Evolutionary conservation across 768 basidiomycete genomes (phyloP), one percentile per base, ranked within the genome.

Genomic region (Mycena haematopus): DNA sequence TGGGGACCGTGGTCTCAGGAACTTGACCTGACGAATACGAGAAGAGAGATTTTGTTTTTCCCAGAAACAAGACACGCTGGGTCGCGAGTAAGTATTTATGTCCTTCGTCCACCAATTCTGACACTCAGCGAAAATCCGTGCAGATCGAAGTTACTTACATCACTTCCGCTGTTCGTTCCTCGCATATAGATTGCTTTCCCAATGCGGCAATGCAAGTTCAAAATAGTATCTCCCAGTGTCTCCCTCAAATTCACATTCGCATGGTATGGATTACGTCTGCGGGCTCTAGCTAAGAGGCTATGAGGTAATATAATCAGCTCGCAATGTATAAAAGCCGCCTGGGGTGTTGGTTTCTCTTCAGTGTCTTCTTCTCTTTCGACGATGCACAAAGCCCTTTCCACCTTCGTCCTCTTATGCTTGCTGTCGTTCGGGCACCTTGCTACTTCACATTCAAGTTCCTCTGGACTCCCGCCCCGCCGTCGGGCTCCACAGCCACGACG

Each of bases 151-250:
- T 52, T 35, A 11, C n/a, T n/a, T n/a, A n/a, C n/a, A n/a, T n/a
- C n/a, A 22, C 31, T n/a, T 2, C 11, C 29, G 21, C 50, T 54
- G 56, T 58, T 58, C 29, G 62, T 63, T 38, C 62, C 56, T 63
- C 21, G 8, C 17, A 5, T 6, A 25, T 5, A 42, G 36, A 45
- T 19, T 29, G 38, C 49, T 46, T 31, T 54, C 62, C 42, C 21
- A 58, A 63, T 63, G 54, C 55, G 54, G 63, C 21, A 46, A 56
- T 52, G 15, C 46, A 38, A 56, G 58, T 52, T 52, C 63, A 51
- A 38, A 59, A 64, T 51, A 29, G 58, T 35, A 42, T 22, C 10
- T 35, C 38, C 52, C n/a, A n/a, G n/a, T n/a, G n/a, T n/a, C n/a
- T n/a, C n/a, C 49, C 62, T 42, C 15, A 51, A 54, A 63, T 63